A percentile compares a stretch with the other conserved stretches of the same genome.
phyloP scores from a whole-genome alignment of 2,329 filamentous ascomycete species.

The Pezicula radicicola region DNA sequence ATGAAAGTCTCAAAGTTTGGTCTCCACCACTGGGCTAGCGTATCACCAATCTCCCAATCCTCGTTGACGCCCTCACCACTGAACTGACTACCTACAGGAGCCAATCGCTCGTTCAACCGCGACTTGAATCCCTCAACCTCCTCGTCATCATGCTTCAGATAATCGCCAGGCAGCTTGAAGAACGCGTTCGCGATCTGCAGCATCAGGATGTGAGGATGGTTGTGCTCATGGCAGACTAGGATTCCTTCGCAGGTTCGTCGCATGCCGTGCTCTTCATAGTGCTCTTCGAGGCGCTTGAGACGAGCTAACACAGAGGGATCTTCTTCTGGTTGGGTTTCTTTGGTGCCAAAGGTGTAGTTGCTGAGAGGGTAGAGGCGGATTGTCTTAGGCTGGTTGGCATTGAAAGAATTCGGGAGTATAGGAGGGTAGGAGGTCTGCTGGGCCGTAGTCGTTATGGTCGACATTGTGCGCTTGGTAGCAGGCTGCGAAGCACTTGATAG shows the following conservation, averaged over 20 bases:
- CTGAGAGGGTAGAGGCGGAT: slow-evolving; percentile 92
- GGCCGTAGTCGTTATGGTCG: slow-evolving; percentile 73
- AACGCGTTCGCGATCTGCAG: slow-evolving; percentile 99
- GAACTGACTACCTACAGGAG: slow-evolving; percentile 80
- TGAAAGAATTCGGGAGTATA: slow-evolving; percentile 78
- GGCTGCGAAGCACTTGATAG: slow-evolving; percentile 3
- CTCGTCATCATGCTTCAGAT: slow-evolving; percentile 83
- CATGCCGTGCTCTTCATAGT: slow-evolving; percentile 92
- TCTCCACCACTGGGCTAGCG: slow-evolving; percentile 96
- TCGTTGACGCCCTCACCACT: slow-evolving; percentile 84
- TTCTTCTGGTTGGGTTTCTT: slow-evolving; percentile 97
- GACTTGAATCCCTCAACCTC: slow-evolving; percentile 94
- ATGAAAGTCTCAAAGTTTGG: slow-evolving; percentile 99
- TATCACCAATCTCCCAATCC: slow-evolving; percentile 94
- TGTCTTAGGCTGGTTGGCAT: slow-evolving; percentile 82
- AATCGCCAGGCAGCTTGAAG: slow-evolving; percentile 98
- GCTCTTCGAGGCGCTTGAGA: slow-evolving; percentile 90
- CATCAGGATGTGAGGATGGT: slow-evolving; percentile 98
- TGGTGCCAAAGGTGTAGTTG: slow-evolving; percentile 98
- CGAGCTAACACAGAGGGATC: slow-evolving; percentile 93
- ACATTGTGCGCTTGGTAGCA: slow-evolving; percentile 53
- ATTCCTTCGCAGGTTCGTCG: slow-evolving; percentile 95
- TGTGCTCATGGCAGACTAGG: slow-evolving; percentile 97
- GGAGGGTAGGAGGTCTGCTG: slow-evolving; percentile 79
- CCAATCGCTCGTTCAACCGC: slow-evolving; percentile 87